Evolutionary conservation across 345 rosid species (phyloP).

Genomic region (Adansonia digitata): DNA sequence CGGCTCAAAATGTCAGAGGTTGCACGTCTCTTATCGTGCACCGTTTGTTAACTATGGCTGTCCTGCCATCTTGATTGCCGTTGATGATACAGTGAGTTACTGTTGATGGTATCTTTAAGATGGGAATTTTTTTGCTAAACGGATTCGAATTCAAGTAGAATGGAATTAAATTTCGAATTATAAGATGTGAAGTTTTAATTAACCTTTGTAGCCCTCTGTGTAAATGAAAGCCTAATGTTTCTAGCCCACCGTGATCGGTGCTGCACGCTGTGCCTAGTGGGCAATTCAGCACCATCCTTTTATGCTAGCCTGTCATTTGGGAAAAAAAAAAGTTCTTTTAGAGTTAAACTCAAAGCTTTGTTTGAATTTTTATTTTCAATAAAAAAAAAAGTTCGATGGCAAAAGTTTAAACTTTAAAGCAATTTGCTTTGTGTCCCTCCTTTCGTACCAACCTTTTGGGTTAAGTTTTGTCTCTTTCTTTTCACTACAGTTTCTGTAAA

Average conservation of each 20-base stretch:
- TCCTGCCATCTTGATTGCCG: neutral
- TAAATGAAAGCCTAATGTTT: neutral
- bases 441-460: constrained; percentile 7
- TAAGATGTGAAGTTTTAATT: too few relatives aligned
- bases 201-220: neutral
- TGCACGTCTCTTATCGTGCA: constrained; percentile 40
- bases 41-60: constrained; percentile 11
- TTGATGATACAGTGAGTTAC: neutral
- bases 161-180: too few relatives aligned
- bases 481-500: constrained; percentile 24
- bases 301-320: too few relatives aligned
- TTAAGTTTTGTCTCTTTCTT: constrained; percentile 21
- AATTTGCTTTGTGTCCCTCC: neutral
- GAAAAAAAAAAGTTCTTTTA: too few relatives aligned
- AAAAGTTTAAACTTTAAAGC: neutral
- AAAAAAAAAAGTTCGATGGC: neutral
- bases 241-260: neutral
- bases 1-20: constrained; percentile 34
- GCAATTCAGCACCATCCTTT: too few relatives aligned
- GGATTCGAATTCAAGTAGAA: too few relatives aligned
- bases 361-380: constrained; percentile 16
- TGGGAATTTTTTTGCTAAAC: too few relatives aligned
- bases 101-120: constrained; percentile 16
- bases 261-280: too few relatives aligned
- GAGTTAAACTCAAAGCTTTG: neutral